A percentile compares a stretch with the other conserved stretches of the same genome.
Conservation (phyloP, 805 yeast species). For the Ogataea methylovora region DNA sequence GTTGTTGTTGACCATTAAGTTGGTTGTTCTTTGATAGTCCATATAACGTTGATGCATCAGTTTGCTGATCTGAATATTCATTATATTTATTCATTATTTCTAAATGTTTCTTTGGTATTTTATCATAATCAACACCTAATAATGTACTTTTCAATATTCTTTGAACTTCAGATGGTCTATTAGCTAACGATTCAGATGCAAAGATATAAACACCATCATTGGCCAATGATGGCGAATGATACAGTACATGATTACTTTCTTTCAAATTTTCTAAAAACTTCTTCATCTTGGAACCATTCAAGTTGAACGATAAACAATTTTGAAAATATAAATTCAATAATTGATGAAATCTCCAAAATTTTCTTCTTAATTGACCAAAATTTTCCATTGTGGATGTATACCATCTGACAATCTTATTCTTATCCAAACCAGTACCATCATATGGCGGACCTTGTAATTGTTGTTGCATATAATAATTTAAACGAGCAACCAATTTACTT, state of each 20-base stretch:
- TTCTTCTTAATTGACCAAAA: conserved; percentile 71
- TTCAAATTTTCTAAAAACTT: conserved; percentile 49
- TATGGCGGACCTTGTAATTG: conserved; percentile 61
- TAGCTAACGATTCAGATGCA: conserved; percentile 54
- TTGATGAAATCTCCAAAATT: conserved; percentile 69
- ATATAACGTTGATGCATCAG: conserved; percentile 1
- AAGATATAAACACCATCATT: conserved; percentile 72
- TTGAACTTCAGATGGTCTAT: conserved; percentile 34
- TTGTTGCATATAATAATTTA: conserved; percentile 62
- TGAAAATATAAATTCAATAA: conserved; percentile 63
- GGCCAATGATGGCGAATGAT: conserved; percentile 59
- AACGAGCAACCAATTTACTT: conserved; percentile 57
- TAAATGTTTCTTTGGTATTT: conserved; percentile 25
- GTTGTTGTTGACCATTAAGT: conserved; percentile 11
- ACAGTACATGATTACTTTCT: conserved; percentile 66
- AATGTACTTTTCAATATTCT: conserved; percentile 38
- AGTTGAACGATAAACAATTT: conserved; percentile 58
- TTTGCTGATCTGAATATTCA: conserved; percentile 10
- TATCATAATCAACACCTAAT: conserved; percentile 42
- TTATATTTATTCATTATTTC: conserved; percentile 22
- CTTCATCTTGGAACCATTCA: conserved; percentile 42
- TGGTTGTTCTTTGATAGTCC: conserved; percentile 8
- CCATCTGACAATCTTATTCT: conserved; percentile 52
- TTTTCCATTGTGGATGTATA: conserved; percentile 59
- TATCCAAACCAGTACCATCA: conserved; percentile 24